Conservation (phyloP, 1,284 basidiomycete genomes). For the Kalmanozyma brasiliensis region DNA sequence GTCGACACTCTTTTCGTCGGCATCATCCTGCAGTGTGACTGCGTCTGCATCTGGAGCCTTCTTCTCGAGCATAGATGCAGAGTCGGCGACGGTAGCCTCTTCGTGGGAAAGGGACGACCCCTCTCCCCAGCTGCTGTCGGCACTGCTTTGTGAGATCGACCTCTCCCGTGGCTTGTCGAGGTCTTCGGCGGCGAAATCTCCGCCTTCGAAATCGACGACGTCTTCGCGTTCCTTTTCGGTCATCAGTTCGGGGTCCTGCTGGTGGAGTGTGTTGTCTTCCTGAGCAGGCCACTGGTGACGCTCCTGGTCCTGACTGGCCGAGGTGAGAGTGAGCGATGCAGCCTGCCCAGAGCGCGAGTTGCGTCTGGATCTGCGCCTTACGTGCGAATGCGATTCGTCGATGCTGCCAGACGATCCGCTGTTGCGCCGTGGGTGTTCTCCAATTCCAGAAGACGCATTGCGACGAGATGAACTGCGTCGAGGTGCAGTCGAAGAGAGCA, state of each 20-base stretch:
- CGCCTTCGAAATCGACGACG: slow-evolving; percentile 47
- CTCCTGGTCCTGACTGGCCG: slow-evolving; percentile 1
- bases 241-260: slow-evolving; percentile 40
- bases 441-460: slow-evolving; percentile 20
- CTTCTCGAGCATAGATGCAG: not conserved
- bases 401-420: slow-evolving; percentile 18
- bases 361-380: slow-evolving; percentile 20
- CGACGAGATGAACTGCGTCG: slow-evolving; percentile 9
- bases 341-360: slow-evolving; percentile 15
- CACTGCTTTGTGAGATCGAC: slow-evolving; percentile 34
- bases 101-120: slow-evolving; percentile 26
- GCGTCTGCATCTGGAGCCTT: not conserved
- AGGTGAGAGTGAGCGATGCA: slow-evolving; percentile 15
- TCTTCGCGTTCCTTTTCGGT: slow-evolving; percentile 48
- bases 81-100: slow-evolving; percentile 9
- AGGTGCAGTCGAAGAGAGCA: slow-evolving; percentile 31
- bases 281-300: slow-evolving; percentile 5
- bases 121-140: slow-evolving; percentile 36
- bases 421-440: not conserved
- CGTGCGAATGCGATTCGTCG: slow-evolving; percentile 14
- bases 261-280: slow-evolving; percentile 5
- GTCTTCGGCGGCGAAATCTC: slow-evolving; percentile 44
- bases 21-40: slow-evolving; percentile 7
- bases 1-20: slow-evolving; percentile 26
- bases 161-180: slow-evolving; percentile 16